Base-by-base conservation (phyloP, 2,329 filamentous ascomycete species). In the Claviceps quebecensis region DNA sequence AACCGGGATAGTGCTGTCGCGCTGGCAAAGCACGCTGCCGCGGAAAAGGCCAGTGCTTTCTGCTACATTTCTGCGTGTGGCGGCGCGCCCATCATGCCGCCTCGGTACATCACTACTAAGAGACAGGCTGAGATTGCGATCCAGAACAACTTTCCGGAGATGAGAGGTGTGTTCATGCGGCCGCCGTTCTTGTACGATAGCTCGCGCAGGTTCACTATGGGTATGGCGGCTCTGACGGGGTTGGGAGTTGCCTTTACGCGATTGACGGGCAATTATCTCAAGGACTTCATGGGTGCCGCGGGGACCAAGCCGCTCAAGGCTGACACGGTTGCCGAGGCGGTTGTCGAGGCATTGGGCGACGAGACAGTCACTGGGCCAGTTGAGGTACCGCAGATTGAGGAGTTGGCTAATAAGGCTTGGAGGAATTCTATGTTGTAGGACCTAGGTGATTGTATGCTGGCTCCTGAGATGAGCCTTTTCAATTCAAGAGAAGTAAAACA, bases 131-230 rank as follows among this genome's bases (percentile, higher is more conserved):
- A 98, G 69, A 77, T 73, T 52, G 76, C 81, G 26, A 87, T 96
- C 59, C 71, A 81, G 36, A 77, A 74, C 51, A 77, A 80, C 56
- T 89, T 95, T 59, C 85, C 86, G 0, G 66, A 73, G 26, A 81
- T 94, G 77, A 79, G 93, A 19, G 81, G 78, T 56, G 72, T 97
- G 54, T 97, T 96, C 66, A 69, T 95, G 51, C 77, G 93, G 34
- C 81, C 91, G 11, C 86, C 86, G 0, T 93, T 98, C 67, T 74
- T 98, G 73, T 98, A 91, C 68, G 93, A 97, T 64, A 77, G 74
- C 51, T 88, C 84, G 53, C 78, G 93, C 55, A 78, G 81, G 16
- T 77, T 96, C 58, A 97, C 93, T 1, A 68, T 97, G 59, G 87
- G 87, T 1, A 78, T 97, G 64, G 93, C 93, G 2, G 84, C 84